Base-by-base conservation (phyloP, 148 eudicot genomes). In the Silene uniflora region DNA sequence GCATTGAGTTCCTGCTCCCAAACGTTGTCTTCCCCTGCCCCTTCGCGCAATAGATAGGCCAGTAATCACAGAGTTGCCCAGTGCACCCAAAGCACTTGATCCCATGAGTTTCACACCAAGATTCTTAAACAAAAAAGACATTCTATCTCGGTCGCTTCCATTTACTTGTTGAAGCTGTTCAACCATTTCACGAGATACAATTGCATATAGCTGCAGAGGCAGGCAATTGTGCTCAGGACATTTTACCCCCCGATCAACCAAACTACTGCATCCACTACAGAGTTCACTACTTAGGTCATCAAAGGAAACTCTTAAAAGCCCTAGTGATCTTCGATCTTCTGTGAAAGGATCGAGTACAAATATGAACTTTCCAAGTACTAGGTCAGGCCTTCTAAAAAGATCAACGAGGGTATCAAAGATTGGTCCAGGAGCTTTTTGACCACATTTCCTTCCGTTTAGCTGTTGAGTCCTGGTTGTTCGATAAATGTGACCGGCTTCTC, bases 401-500 rank as follows among this genome's bases (percentile, higher is more conserved):
- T 84, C 82, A 29, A 63, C 39, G 62, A 93, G 81, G 62, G 82
- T 27, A 74, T 88, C 90, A 75, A 55, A 72, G 79, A 72, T 85
- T 49, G 80, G 85, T 70, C 72, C 89, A 82, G 72, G 75, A 55
- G 61, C 82, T 82, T 84, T 89, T 29, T 72, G 86, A 39, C 80
- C 78, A 65, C 10, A 67, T 78, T 81, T 93, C 77, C 72, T 82
- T 39, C 81, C 85, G 74, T 84, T 60, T 69, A 46, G 69, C 76
- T 81, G 92, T 55, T 55, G 67, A 74, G 76, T 67, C 81, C 80
- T 83, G 7, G 85, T 81, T 70, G 81, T 70, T 74, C 78, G 86
- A 39, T 83, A 80, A 79, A 93, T 93, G 69, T 81, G 77, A 62
- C 93, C 89, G 75, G 98, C 98, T 82, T 91, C 98, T 82, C 98